Conservation (phyloP, 768 basidiomycete species). For the Rhizopogon sp. region DNA sequence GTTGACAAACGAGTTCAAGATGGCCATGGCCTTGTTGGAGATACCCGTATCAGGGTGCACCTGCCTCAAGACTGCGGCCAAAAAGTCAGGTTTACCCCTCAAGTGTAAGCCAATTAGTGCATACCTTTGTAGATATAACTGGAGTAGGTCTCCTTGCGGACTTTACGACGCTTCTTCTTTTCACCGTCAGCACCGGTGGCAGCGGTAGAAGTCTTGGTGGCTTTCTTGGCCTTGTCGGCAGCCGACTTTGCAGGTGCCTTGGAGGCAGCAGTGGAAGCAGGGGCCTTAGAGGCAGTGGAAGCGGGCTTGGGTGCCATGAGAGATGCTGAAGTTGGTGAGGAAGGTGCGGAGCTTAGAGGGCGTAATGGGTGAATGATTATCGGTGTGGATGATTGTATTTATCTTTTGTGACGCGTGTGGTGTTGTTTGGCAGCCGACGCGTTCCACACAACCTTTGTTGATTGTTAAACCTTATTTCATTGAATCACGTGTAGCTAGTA, state of each 20-base stretch:
- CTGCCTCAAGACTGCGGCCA: conserved; percentile 77
- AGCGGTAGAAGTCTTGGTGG: conserved; percentile 54
- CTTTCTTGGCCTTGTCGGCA: conserved; percentile 39
- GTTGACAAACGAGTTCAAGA: conserved; percentile 89
- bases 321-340: conserved; percentile 9
- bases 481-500: conserved; percentile 12
- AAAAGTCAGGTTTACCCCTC: conserved; percentile 1
- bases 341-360: background rate
- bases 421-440: conserved; percentile 31
- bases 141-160: conserved; percentile 88
- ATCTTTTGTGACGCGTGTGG: conserved; percentile 30
- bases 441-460: conserved; percentile 31
- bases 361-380: background rate
- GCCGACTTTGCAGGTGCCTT: conserved; percentile 41
- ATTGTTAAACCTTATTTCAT: conserved; percentile 30
- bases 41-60: conserved; percentile 99
- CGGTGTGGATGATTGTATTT: conserved; percentile 10
- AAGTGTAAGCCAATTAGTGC: background rate
- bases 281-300: conserved; percentile 77
- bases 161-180: conserved; percentile 88
- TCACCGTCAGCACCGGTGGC: conserved; percentile 57
- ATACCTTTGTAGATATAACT: conserved; percentile 93
- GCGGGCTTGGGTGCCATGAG: conserved; percentile 68
- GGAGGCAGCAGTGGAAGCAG: conserved; percentile 34
- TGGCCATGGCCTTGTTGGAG: conserved; percentile 95